phyloP scores from a whole-genome alignment of 768 basidiomycete genomes.

The Trametes elegans region DNA sequence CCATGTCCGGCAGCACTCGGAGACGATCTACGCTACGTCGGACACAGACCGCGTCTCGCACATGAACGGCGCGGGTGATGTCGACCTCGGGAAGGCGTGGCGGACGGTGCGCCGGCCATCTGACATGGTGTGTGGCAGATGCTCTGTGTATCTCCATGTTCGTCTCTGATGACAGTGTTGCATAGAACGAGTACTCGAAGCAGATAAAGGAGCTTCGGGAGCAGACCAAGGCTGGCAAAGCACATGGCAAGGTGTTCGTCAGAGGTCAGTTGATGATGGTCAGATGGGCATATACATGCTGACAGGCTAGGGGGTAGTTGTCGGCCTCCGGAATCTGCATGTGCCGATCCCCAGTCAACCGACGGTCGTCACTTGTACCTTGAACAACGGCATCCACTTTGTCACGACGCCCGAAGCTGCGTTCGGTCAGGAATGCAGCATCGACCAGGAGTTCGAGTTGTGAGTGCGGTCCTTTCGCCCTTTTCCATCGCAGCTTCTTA shows the following conservation, averaged over 20 bases:
- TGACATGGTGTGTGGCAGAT: slow-evolving; percentile 71
- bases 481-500: not conserved
- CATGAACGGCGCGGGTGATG: slow-evolving; percentile 72
- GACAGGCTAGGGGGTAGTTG: slow-evolving; percentile 46
- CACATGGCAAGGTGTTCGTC: slow-evolving; percentile 92
- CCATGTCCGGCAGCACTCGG: slow-evolving; percentile 72
- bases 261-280: slow-evolving; percentile 54
- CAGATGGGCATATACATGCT: slow-evolving; percentile 10
- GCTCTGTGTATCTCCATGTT: not conserved
- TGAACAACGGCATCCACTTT: slow-evolving; percentile 97
- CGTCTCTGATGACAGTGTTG: not conserved
- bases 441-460: slow-evolving; percentile 92
- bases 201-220: slow-evolving; percentile 81
- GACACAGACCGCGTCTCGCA: slow-evolving; percentile 72
- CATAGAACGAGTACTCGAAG: slow-evolving; percentile 89
- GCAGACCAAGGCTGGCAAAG: slow-evolving; percentile 75
- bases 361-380: slow-evolving; percentile 77
- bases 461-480: slow-evolving; percentile 39
- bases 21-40: slow-evolving; percentile 73
- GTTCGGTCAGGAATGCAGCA: slow-evolving; percentile 55
- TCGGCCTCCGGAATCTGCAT: slow-evolving; percentile 68
- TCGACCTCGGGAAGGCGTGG: slow-evolving; percentile 85
- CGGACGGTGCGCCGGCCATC: slow-evolving; percentile 83
- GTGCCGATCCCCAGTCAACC: slow-evolving; percentile 77
- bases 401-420: slow-evolving; percentile 83